Evolutionary conservation across 1,284 basidiomycete species (phyloP).

Genomic region (Ganoderma meredithae): DNA sequence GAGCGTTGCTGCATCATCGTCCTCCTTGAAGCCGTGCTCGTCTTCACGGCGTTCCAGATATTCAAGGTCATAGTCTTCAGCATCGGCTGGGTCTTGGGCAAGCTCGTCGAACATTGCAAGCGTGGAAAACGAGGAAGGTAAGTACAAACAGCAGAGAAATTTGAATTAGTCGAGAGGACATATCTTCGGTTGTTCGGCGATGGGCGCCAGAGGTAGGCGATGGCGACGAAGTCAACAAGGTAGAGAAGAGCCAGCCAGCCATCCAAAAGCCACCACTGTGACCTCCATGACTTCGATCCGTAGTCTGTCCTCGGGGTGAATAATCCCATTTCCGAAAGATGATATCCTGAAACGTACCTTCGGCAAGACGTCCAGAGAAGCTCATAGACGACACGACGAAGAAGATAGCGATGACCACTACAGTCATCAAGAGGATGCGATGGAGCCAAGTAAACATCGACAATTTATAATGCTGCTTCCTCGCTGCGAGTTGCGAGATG

Average conservation of each 20-base stretch:
- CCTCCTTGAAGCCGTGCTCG: conserved; percentile 56
- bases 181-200: conserved; percentile 92
- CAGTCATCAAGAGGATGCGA: conserved; percentile 86
- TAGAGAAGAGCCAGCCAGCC: conserved; percentile 94
- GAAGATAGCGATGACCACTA: conserved; percentile 87
- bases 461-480: conserved; percentile 89
- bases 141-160: conserved; percentile 36
- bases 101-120: conserved; percentile 87
- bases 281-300: conserved; percentile 91
- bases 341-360: conserved; percentile 61
- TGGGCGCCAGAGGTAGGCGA: conserved; percentile 95
- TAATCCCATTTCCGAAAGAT: background rate
- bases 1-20: conserved; percentile 74
- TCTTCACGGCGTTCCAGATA: conserved; percentile 63
- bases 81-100: conserved; percentile 91
- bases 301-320: conserved; percentile 66
- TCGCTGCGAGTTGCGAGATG: conserved; percentile 81
- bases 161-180: conserved; percentile 41
- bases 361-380: conserved; percentile 89
- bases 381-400: conserved; percentile 93
- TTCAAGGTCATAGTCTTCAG: conserved; percentile 91
- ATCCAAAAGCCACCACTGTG: conserved; percentile 96
- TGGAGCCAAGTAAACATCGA: conserved; percentile 89
- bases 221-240: conserved; percentile 79
- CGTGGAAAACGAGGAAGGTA: conserved; percentile 50